Base-by-base conservation (phyloP, 192 early-diverging fungal species). In the Coemansia sp. region DNA sequence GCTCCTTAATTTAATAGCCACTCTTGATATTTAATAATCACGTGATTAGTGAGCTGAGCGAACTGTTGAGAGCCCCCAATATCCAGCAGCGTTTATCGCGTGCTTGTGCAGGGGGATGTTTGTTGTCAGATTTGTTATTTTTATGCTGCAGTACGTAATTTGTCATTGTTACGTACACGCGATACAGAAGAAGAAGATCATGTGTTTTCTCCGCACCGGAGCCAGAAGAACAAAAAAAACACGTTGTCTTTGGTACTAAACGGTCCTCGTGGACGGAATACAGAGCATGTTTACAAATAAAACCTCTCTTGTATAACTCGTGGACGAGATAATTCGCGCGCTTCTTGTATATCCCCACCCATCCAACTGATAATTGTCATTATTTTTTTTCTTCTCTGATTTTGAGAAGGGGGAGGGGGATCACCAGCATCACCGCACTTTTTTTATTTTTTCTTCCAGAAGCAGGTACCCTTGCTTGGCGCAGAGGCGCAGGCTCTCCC, bases 371-470 rank as follows among this genome's bases (percentile, higher is more conserved):
- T 20, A 55, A 11, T 50, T 7, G 49, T 50, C 49, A 50, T 22
- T n/a, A n/a, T n/a, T n/a, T 24, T 27, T 27, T 27, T 24, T 50
- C 12, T 24, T 24, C 20, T 22, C 41, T 15, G 41, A 13, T 43
- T 43, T 4, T 5, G 9, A 20, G 6, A 8, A 50, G n/a, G 20
- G 50, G 50, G n/a, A 24, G 50, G 12, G 27, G 24, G 53, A 55
- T 55, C 27, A 55, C 53, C 53, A 55, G 53, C 53, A 55, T 29
- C 53, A 15, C 53, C 53, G 27, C 53, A 31, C 27, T 55, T 55
- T 31, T n/a, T 55, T 52, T 24, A 27, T 11, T 52, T n/a, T n/a
- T 6, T 18, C 6, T 8, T 22, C 49, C 20, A 22, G 20, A 50
- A 50, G 49, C 49, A 50, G 49, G 49, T 50, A 31, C 53, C 27